phyloP scores from a whole-genome alignment of 2,329 filamentous ascomycete species.

The Colletotrichum coccodes region DNA sequence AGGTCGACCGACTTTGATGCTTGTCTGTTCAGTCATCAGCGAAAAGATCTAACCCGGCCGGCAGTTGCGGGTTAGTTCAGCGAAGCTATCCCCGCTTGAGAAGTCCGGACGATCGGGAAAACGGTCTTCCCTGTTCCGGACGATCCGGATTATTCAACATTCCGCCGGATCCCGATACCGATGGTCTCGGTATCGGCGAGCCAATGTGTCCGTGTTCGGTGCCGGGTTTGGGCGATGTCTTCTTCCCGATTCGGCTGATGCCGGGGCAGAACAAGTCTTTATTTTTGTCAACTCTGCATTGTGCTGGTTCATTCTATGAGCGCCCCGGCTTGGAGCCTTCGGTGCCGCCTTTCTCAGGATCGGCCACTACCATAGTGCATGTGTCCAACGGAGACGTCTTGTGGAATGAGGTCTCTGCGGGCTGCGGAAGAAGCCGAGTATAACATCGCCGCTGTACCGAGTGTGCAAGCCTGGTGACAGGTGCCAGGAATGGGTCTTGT shows the following conservation, averaged over 20 bases:
- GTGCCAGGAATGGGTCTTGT: too few species aligned
- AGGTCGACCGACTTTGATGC: neutral
- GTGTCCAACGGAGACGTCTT: too few species aligned
- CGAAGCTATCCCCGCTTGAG: neutral
- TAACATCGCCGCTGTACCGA: too few species aligned
- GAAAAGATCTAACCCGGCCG: conserved; percentile 5
- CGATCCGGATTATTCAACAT: conserved; percentile 1
- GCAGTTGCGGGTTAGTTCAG: neutral
- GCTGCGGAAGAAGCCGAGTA: too few species aligned
- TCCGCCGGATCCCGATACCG: neutral
- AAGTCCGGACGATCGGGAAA: neutral
- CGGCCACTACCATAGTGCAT: neutral
- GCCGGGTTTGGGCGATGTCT: neutral
- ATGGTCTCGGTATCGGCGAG: neutral
- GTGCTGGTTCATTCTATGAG: too few species aligned
- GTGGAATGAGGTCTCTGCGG: neutral
- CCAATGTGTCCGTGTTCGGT: neutral
- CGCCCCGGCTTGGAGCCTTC: too few species aligned
- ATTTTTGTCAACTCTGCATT: neutral
- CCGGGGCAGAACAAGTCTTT: neutral
- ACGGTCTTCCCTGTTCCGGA: neutral
- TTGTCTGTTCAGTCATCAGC: neutral
- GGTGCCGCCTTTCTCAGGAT: neutral
- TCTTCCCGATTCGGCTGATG: neutral
- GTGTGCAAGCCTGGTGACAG: too few species aligned